phyloP scores from a whole-genome alignment of 768 basidiomycete genomes.

The Amanita exitialis region DNA sequence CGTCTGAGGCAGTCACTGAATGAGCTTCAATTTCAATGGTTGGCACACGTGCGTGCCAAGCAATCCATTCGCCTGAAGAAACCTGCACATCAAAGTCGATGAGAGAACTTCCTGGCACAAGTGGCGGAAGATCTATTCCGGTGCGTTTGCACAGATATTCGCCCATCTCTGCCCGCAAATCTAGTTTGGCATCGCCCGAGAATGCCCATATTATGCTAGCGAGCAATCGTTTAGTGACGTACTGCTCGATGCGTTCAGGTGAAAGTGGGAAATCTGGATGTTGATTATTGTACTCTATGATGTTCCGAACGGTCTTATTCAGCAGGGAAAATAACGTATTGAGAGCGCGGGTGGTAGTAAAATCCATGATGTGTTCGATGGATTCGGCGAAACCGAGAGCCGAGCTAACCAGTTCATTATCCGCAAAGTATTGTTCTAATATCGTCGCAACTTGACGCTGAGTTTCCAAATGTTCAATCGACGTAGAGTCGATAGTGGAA shows the following conservation, averaged over 20 bases:
- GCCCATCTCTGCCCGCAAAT: conserved; percentile 82
- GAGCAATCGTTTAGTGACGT: conserved; percentile 81
- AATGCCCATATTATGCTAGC: conserved; percentile 97
- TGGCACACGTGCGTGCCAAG: conserved; percentile 90
- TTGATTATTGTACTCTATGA: conserved; percentile 91
- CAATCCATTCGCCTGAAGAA: conserved; percentile 73
- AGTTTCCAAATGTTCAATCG: conserved; percentile 55
- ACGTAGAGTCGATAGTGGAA: conserved; percentile 33
- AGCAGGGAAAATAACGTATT: conserved; percentile 95
- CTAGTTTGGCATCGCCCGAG: conserved; percentile 90
- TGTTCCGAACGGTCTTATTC: conserved; percentile 90
- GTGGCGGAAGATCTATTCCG: conserved; percentile 79
- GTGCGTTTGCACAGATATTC: conserved; percentile 78
- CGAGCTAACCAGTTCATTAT: conserved; percentile 70
- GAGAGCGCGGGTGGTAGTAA: conserved; percentile 83
- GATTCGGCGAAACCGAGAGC: conserved; percentile 73
- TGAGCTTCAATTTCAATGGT: conserved; percentile 96
- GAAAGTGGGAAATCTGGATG: conserved; percentile 92
- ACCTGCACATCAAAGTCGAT: conserved; percentile 96
- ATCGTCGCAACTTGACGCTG: conserved; percentile 70
- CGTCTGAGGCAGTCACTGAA: conserved; percentile 88
- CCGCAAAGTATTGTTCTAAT: conserved; percentile 74
- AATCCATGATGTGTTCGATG: conserved; percentile 99
- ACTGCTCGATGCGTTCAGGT: conserved; percentile 79
- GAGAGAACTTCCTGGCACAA: conserved; percentile 69